A percentile compares a stretch with the other conserved stretches of the same genome.
phyloP scores from a whole-genome alignment of 768 basidiomycete species.

The Leccinellum albellum region DNA sequence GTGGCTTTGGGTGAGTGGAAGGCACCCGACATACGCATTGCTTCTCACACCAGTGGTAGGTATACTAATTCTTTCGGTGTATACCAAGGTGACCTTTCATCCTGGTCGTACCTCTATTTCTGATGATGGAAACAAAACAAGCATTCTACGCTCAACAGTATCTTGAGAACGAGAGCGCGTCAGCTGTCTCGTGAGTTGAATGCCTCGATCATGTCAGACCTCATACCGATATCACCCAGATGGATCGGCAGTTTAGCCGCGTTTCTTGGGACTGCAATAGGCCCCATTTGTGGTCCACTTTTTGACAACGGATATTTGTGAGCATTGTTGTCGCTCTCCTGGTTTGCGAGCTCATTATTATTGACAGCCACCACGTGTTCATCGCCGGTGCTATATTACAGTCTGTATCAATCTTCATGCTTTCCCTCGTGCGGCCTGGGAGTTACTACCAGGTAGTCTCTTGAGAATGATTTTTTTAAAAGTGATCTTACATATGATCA shows the following conservation, averaged over 20 bases:
- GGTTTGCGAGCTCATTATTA: not conserved
- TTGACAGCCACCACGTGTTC: not conserved
- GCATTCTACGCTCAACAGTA: constrained; percentile 22
- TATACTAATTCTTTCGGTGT: constrained; percentile 25
- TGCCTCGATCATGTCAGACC: too few species aligned
- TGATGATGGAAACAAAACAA: not conserved
- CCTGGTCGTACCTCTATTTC: not conserved
- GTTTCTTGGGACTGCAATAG: constrained; percentile 17
- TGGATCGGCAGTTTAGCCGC: constrained; percentile 24
- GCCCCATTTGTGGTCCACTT: constrained; percentile 24
- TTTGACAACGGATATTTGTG: constrained; percentile 30
- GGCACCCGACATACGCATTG: not conserved
- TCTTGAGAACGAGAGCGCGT: constrained; percentile 20
- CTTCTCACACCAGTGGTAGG: constrained; percentile 2
- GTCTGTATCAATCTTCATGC: constrained; percentile 34
- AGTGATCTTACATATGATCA: constrained; percentile 12
- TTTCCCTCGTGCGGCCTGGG: constrained; percentile 35
- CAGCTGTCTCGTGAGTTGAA: constrained; percentile 21
- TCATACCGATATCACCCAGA: constrained; percentile 3
- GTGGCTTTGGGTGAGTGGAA: constrained; percentile 22
- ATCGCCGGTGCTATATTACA: constrained; percentile 26
- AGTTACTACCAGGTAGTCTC: constrained; percentile 33
- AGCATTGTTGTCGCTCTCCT: not conserved
- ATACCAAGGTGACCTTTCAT: constrained; percentile 21
- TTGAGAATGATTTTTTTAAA: not conserved